Conservation (phyloP, 1,284 basidiomycete species). For the Papiliotrema flavescens region DNA sequence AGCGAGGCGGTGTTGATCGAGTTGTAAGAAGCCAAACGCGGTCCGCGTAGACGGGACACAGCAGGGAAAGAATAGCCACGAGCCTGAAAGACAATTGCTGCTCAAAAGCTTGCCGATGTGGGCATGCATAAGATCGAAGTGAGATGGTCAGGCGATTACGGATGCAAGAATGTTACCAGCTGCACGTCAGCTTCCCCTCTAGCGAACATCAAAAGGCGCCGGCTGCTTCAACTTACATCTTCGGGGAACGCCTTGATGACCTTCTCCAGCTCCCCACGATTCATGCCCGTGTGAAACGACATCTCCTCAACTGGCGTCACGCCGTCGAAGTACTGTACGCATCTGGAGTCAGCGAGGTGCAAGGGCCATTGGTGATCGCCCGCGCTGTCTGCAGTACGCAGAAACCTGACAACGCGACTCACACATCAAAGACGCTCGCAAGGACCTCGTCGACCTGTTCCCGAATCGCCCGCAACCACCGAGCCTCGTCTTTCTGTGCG, state of each 20-base stretch:
- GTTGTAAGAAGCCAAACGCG: too few relatives aligned
- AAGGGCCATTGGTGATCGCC: too few relatives aligned
- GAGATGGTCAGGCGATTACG: constrained; percentile 13
- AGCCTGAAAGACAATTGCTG: too few relatives aligned
- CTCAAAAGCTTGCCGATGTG: too few relatives aligned
- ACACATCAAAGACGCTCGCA: constrained; percentile 44
- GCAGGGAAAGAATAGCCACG: too few relatives aligned
- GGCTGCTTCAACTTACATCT: constrained; percentile 27
- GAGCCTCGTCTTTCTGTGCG: constrained; percentile 44
- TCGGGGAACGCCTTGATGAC: constrained; percentile 36
- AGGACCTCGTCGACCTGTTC: constrained; percentile 35
- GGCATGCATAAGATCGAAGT: too few relatives aligned
- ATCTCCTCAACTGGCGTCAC: constrained; percentile 46
- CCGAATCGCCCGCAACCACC: constrained; percentile 43
- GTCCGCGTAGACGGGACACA: too few relatives aligned
- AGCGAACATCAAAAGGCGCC: neutral
- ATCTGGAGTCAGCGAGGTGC: constrained; percentile 16
- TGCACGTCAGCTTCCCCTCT: constrained; percentile 5
- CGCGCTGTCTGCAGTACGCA: too few relatives aligned
- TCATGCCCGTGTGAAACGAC: constrained; percentile 43
- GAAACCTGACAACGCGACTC: constrained; percentile 18
- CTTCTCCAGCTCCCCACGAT: constrained; percentile 37
- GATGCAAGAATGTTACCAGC: constrained; percentile 41
- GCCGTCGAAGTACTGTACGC: constrained; percentile 48
- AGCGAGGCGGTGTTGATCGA: too few relatives aligned